These are phyloP conservation scores for Cynara cardunculus DNA, from an alignment of 129 eudicot genomes.

Conservation along the genomic window DNA sequence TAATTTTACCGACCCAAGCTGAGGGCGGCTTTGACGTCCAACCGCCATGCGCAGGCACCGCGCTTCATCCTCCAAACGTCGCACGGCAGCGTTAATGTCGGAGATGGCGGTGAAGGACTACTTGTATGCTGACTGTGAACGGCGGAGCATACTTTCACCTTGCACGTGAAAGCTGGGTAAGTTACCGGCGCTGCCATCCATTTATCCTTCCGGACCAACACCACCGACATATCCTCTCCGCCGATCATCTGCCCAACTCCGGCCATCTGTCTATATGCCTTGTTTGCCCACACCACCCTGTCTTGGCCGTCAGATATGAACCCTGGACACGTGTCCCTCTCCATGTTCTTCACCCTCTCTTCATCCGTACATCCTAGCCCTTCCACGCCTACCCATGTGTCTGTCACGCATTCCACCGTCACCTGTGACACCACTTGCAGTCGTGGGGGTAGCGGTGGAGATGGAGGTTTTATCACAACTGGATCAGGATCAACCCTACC, in stretches of 20 bases:
- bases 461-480: not conserved
- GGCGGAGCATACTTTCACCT: constrained; percentile 51
- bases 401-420: constrained; percentile 75
- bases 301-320: constrained; percentile 59
- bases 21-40: constrained; percentile 75
- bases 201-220: constrained; percentile 40
- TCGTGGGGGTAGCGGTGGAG: not conserved
- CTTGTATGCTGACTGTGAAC: not conserved
- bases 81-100: constrained; percentile 58
- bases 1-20: constrained; percentile 48
- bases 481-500: constrained; percentile 1
- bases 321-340: constrained; percentile 84
- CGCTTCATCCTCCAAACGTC: constrained; percentile 79
- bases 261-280: constrained; percentile 52
- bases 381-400: constrained; percentile 48
- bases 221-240: constrained; percentile 37
- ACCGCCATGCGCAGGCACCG: constrained; percentile 86
- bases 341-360: constrained; percentile 50
- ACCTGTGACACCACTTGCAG: constrained; percentile 43
- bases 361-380: constrained; percentile 49
- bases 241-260: not conserved
- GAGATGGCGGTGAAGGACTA: constrained; percentile 3
- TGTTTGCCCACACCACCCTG: constrained; percentile 65
- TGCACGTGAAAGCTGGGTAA: constrained; percentile 58
- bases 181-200: constrained; percentile 27